These are phyloP conservation scores for Alnus rubra DNA, from an alignment of 306 rosid species.

Conservation along the genomic window DNA sequence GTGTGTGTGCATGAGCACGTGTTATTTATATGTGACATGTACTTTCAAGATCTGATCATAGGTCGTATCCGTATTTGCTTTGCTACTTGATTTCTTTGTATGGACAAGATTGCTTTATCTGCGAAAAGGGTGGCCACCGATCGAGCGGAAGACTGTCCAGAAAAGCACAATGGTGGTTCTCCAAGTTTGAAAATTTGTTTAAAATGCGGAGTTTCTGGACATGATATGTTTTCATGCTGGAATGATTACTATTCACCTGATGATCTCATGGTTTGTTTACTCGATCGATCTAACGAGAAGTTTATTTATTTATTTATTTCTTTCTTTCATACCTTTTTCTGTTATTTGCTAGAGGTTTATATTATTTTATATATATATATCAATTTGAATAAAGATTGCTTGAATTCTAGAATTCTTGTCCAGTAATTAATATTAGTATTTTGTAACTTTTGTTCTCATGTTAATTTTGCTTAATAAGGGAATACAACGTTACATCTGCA, in stretches of 20 bases:
- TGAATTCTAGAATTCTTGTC: conserved; percentile 17
- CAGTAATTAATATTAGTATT: neutral
- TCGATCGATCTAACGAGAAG: neutral
- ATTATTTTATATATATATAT: neutral
- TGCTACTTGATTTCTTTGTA: conserved; percentile 24
- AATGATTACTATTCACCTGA: conserved; percentile 56
- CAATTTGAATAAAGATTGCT: conserved; percentile 1
- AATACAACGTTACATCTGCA: no score
- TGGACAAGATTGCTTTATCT: conserved; percentile 72
- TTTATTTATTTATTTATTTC: neutral
- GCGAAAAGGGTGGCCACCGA: conserved; percentile 78
- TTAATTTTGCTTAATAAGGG: conserved; percentile 4
- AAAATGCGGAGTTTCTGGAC: conserved; percentile 83
- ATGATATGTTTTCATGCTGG: conserved; percentile 82
- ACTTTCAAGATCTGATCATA: neutral
- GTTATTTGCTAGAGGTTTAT: conserved; percentile 6
- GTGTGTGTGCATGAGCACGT: neutral
- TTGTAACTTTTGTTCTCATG: conserved; percentile 7
- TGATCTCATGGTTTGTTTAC: conserved; percentile 72
- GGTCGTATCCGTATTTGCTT: neutral
- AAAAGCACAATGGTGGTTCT: conserved; percentile 45
- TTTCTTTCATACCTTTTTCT: conserved; percentile 10
- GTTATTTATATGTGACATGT: neutral
- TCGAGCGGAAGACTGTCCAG: conserved; percentile 76
- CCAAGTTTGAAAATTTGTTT: conserved; percentile 53